Base-by-base conservation (phyloP, 2,329 filamentous ascomycete species). In the Stagonosporopsis tanaceti region DNA sequence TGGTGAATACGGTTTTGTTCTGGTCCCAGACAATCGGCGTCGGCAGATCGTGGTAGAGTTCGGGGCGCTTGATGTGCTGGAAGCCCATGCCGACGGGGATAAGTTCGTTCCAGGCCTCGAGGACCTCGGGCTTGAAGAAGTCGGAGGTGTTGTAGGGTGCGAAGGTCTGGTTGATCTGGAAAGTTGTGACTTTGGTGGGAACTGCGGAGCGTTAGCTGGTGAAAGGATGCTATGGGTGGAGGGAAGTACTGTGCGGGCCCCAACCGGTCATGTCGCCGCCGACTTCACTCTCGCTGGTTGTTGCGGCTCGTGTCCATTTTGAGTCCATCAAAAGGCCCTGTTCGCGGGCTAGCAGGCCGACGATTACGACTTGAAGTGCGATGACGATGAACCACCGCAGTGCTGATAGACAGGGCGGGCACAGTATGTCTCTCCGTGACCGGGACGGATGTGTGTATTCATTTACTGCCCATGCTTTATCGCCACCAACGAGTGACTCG, bases 121-220 rank as follows among this genome's bases (percentile, higher is more conserved):
- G 64, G 4, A 65, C 67, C 46, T 71, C 64, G 37, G 71, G 70
- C 20, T 68, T 69, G 67, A 75, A 75, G 64, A 75, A 75, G 9
- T 75, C 71, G 7, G 72, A 71, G 1, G 72, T 75, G 57, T 74
- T 73, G 59, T 71, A 72, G 12, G 71, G 71, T 3, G 72, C 71
- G 46, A 71, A 74, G 2, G 72, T 74, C 53, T 75, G 72, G 41
- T 74, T 74, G 48, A 74, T 66, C 12, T 69, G 46, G 62, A 75
- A 75, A n/a, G 61, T 70, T 27, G 68, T 71, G 52, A 73, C 61
- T 54, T 71, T 68, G 7, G 71, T 74, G 12, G 71, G 70, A 22
- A 75, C 71, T 75, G 45, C 0, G 7, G 2, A 5, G 0, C 6
- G 24, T 69, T 53, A 37, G 40, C 9, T 20, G 40, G 34, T 17